Evolutionary conservation across 2,329 filamentous ascomycete species (phyloP).

Genomic region (Colletotrichum sp.): DNA sequence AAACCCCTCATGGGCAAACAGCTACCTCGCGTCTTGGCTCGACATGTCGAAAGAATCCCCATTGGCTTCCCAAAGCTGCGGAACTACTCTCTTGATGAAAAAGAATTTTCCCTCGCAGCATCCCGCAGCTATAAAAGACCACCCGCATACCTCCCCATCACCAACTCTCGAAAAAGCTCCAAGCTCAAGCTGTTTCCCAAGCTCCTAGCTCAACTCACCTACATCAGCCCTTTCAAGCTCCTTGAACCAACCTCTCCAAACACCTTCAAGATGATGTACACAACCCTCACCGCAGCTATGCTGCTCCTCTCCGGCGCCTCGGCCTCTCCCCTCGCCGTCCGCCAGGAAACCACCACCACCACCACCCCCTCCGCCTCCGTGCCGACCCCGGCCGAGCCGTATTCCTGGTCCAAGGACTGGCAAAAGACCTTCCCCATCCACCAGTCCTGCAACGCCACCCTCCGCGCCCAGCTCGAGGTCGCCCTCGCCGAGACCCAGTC

Average conservation of each 20-base stretch:
- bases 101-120: not conserved
- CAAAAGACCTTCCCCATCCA: slow-evolving; percentile 57
- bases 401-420: slow-evolving; percentile 39
- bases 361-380: slow-evolving; percentile 22
- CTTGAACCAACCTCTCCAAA: not conserved
- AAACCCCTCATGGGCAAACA: not conserved
- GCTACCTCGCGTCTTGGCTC: slow-evolving; percentile 6
- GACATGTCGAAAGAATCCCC: not conserved
- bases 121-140: slow-evolving; percentile 15
- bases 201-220: not conserved
- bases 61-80: not conserved
- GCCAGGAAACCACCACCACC: slow-evolving; percentile 22
- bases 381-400: slow-evolving; percentile 25
- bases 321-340: slow-evolving; percentile 30
- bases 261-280: slow-evolving; percentile 14
- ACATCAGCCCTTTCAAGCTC: not conserved
- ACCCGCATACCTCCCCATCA: not conserved
- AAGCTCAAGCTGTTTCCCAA: slow-evolving; percentile 2
- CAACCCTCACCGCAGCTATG: slow-evolving; percentile 18
- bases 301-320: slow-evolving; percentile 28
- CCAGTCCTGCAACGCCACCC: slow-evolving; percentile 68
- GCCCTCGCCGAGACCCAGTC: slow-evolving; percentile 64
- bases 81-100: not conserved
- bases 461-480: slow-evolving; percentile 57
- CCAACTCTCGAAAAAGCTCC: not conserved